Conservation (phyloP, 139 green algal genomes). For the Yamagishiella unicocca region DNA sequence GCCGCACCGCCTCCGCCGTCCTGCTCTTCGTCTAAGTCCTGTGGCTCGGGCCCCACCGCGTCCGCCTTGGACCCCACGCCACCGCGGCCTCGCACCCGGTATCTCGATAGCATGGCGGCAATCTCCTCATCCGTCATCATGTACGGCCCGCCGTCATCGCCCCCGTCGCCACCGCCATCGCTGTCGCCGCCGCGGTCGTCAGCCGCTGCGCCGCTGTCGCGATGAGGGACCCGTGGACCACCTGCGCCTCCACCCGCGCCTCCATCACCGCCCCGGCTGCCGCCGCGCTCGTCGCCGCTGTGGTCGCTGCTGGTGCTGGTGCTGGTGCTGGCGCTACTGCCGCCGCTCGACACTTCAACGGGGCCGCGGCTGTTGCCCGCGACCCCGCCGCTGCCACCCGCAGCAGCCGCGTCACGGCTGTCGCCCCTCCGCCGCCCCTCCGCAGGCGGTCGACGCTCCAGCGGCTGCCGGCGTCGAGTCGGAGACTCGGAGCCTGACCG, state of each 20-base stretch:
- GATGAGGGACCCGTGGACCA: background rate
- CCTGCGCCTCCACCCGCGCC: background rate
- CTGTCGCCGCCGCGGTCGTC: background rate
- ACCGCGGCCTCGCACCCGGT: conserved; percentile 44
- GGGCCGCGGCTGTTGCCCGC: no score
- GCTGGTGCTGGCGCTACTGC: background rate
- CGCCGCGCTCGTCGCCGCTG: background rate
- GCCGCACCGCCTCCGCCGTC: background rate
- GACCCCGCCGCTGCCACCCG: no score
- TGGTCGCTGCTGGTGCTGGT: background rate
- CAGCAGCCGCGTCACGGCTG: no score
- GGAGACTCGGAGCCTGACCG: no score
- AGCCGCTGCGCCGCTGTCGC: background rate
- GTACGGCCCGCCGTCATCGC: conserved; percentile 2
- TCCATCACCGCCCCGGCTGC: background rate
- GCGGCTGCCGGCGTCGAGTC: no score
- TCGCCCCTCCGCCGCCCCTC: no score
- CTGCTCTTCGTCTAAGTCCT: background rate
- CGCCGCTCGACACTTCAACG: background rate
- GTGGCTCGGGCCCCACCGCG: conserved; percentile 32
- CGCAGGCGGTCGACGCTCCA: no score
- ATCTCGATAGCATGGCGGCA: conserved; percentile 31
- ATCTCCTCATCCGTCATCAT: conserved; percentile 62
- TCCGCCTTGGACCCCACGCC: conserved; percentile 46
- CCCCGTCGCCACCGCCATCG: background rate